Evolutionary conservation across 2,329 filamentous ascomycete species (phyloP).

Genomic region (Epichloe gansuensis): DNA sequence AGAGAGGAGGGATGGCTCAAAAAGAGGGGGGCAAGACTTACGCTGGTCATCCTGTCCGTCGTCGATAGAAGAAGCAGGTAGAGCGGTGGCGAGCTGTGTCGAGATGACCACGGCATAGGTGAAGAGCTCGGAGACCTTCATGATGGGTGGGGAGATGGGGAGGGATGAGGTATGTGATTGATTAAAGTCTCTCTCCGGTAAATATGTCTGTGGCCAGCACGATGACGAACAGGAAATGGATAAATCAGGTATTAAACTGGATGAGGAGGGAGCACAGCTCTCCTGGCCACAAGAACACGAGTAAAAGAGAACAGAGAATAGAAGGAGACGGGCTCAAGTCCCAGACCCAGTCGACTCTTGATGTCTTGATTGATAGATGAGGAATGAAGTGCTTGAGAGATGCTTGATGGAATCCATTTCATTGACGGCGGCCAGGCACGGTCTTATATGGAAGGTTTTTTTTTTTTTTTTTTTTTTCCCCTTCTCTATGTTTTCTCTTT

Average conservation of each 20-base stretch:
- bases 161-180: no score
- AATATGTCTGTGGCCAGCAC: no score
- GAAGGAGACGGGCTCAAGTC: not conserved
- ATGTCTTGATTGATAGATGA: not conserved
- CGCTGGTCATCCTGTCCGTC: not conserved
- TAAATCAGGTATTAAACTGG: not conserved
- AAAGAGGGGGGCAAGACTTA: not conserved
- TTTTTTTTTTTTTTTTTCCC: no score
- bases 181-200: no score
- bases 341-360: not conserved
- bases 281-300: not conserved
- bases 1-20: not conserved
- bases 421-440: no score
- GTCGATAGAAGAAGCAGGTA: not conserved
- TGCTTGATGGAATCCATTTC: no score
- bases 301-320: not conserved
- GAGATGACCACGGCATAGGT: constrained; percentile 1
- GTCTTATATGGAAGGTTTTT: no score
- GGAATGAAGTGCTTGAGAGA: not conserved
- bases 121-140: constrained; percentile 4
- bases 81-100: not conserved
- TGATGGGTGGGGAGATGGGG: not conserved
- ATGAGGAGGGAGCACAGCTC: not conserved
- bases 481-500: no score
- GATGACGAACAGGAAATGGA: not conserved